These are phyloP conservation scores for Alternaria longipes DNA, from an alignment of 2,329 filamentous ascomycete species.

Conservation along the genomic window DNA sequence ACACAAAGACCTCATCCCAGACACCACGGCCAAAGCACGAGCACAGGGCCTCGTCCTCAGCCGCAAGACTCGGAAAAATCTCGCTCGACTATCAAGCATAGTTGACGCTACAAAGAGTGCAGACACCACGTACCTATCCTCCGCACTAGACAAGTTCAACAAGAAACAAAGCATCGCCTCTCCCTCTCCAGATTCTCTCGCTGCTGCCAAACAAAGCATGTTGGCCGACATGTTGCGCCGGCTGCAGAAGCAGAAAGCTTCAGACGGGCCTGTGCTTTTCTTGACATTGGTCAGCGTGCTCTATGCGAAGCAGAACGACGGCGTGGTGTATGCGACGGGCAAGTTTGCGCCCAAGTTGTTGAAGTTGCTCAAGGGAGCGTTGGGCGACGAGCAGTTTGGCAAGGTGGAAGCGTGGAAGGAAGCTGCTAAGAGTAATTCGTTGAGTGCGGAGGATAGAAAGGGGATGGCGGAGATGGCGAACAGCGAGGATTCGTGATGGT, in stretches of 20 bases:
- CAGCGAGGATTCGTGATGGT: no score
- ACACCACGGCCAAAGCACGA: constrained; percentile 42
- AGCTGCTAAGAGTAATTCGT: constrained; percentile 42
- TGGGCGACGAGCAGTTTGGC: constrained; percentile 37
- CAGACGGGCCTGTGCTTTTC: constrained; percentile 51
- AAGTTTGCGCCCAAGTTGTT: constrained; percentile 54
- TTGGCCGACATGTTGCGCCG: constrained; percentile 45
- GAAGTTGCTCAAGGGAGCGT: constrained; percentile 43
- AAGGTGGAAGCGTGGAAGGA: constrained; percentile 52
- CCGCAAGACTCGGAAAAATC: constrained; percentile 43
- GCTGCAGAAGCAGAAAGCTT: constrained; percentile 46
- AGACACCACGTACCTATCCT: constrained; percentile 17
- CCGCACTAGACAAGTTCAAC: constrained; percentile 44
- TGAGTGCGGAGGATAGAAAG: constrained; percentile 44
- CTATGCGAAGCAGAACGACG: constrained; percentile 39
- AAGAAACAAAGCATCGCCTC: constrained; percentile 44
- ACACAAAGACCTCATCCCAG: constrained; percentile 47
- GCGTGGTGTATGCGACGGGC: constrained; percentile 53
- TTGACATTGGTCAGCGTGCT: constrained; percentile 48
- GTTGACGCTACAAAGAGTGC: constrained; percentile 25
- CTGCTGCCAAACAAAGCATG: constrained; percentile 35
- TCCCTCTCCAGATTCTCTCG: constrained; percentile 10
- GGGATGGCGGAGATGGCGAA: constrained; percentile 45
- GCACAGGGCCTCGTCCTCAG: constrained; percentile 43
- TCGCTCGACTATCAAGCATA: constrained; percentile 37